Evolutionary conservation across 306 rosid genomes (phyloP).

Genomic region (Ochetophila trinervis): DNA sequence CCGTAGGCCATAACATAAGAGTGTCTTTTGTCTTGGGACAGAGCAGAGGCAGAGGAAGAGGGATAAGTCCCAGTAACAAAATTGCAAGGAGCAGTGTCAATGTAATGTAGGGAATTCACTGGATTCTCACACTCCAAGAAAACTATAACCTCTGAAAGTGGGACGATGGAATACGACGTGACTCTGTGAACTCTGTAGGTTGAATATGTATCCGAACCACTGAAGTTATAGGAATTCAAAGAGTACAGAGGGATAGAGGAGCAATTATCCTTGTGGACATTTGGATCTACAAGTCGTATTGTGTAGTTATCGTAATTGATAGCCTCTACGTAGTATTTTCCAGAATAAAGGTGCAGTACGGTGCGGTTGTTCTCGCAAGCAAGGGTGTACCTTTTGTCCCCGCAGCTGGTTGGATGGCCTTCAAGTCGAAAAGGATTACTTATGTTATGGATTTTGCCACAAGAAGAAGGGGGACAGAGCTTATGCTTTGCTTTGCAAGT

Average conservation of each 20-base stretch:
- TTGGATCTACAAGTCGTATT: conserved; percentile 24
- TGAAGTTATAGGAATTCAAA: not conserved
- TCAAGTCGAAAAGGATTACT: conserved; percentile 24
- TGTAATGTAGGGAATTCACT: not conserved
- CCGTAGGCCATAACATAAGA: conserved; percentile 3
- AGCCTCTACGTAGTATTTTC: conserved; percentile 10
- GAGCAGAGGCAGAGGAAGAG: not conserved
- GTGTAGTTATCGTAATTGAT: not conserved
- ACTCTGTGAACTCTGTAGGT: fast-evolving
- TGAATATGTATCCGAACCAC: not conserved
- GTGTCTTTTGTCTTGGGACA: not conserved
- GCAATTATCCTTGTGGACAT: not conserved
- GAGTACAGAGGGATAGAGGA: conserved; percentile 12
- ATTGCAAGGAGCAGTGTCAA: not conserved
- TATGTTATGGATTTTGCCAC: conserved; percentile 14
- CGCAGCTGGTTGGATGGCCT: conserved; percentile 3
- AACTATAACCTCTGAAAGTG: not conserved
- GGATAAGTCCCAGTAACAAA: not conserved
- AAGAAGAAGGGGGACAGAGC: conserved; percentile 3
- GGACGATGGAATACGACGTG: not conserved
- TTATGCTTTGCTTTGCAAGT: not conserved
- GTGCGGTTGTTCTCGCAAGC: conserved; percentile 31
- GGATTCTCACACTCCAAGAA: conserved; percentile 1
- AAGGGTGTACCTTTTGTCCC: not conserved
- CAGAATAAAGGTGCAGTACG: not conserved